Evolutionary conservation across 306 rosid genomes (phyloP), one percentile per base, ranked within the genome.

Genomic region (Hippophae rhamnoides): DNA sequence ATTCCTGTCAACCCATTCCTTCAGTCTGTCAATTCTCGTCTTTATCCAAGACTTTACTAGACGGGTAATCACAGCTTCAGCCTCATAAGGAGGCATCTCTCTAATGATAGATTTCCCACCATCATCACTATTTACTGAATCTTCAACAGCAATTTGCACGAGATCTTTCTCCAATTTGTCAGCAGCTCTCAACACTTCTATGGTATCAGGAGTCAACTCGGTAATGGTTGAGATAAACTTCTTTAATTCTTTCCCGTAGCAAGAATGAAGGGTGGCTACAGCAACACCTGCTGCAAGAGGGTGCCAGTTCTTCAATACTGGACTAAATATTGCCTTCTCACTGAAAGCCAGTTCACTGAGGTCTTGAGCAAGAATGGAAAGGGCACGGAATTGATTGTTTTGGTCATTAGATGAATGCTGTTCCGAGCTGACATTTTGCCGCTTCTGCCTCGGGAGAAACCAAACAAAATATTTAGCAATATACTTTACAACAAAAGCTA

Each of bases 61-160:
- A 63, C 64, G 66, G 47, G 81, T 67, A 60, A 88, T 80, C 23
- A 83, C 78, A 56, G 85, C 72, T 73, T 92, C 99, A 57, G 99
- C 89, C 75, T 92, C 99, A 1, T 79, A 92, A 60, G 99, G 99
- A 65, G 89, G 93, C 96, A 92, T 92, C 90, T 88, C 93, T 77
- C 73, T 79, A 57, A 92, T 85, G 60, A 92, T 72, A 61, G 95
- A 87, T 72, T 83, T 92, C 25, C 99, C 99, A 13, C 99, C 99
- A 76, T 92, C 99, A 67, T 92, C 99, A 61, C 99, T 88, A 50
- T 92, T 95, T 41, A 72, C 96, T 26, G 89, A 81, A 78, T 87
- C 96, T 75, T 72, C 86, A 11, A 92, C 99, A 25, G 99, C 95
- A 67, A 92, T 92, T 84, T 85, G 96, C 69, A 87, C 99, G 45